Evolutionary conservation across 2,329 filamentous ascomycete species (phyloP).

Genomic region (Diaporthe helianthi): DNA sequence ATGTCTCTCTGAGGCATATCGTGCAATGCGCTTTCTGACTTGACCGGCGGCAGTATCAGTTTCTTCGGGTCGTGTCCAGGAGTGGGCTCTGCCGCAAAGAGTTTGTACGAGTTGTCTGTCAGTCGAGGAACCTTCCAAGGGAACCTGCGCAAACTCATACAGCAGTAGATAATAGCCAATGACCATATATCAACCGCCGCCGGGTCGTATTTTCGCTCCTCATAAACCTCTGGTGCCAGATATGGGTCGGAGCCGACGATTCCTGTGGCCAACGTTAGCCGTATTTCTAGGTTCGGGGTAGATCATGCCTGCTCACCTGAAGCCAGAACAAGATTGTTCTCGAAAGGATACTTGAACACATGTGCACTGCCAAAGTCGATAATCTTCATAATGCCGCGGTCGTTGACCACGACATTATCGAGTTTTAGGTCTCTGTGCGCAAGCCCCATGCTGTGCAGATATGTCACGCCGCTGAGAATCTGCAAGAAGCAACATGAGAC

Average conservation of each 20-base stretch:
- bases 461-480: constrained; percentile 92
- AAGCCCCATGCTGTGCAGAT: constrained; percentile 92
- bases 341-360: constrained; percentile 97
- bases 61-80: constrained; percentile 70
- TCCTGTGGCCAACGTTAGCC: constrained; percentile 47
- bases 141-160: constrained; percentile 94
- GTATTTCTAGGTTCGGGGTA: not conserved
- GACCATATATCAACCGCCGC: constrained; percentile 98
- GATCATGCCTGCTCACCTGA: constrained; percentile 65
- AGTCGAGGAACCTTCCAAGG: constrained; percentile 95
- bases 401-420: constrained; percentile 97
- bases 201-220: constrained; percentile 90
- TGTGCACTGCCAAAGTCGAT: constrained; percentile 98
- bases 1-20: constrained; percentile 50
- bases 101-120: constrained; percentile 92
- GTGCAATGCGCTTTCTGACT: constrained; percentile 53
- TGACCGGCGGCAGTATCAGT: constrained; percentile 55
- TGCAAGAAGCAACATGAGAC: constrained; percentile 91
- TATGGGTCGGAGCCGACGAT: constrained; percentile 90
- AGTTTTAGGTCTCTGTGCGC: constrained; percentile 95
- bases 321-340: constrained; percentile 82
- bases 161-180: constrained; percentile 97
- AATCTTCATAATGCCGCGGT: constrained; percentile 97
- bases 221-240: constrained; percentile 94
- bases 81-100: constrained; percentile 87